phyloP scores from a whole-genome alignment of 768 basidiomycete genomes.

The Suillus occidentalis region DNA sequence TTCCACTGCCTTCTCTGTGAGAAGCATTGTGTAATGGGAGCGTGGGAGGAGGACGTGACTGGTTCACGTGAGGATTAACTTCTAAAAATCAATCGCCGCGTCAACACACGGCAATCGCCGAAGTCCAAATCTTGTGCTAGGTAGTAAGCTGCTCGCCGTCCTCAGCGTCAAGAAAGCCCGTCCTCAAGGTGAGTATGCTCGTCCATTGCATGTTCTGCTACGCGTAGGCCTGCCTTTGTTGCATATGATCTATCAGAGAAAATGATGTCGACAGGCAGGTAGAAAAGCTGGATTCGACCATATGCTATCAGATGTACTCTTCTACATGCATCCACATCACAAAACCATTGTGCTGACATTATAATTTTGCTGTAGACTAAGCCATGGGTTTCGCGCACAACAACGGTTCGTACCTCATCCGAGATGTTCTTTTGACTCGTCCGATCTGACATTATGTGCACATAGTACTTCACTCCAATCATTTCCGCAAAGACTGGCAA shows the following conservation, averaged over 20 bases:
- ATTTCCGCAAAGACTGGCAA: constrained; percentile 99
- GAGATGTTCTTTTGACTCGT: constrained; percentile 27
- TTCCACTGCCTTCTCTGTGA: neutral
- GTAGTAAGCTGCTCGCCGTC: constrained; percentile 16
- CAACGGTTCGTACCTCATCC: constrained; percentile 28
- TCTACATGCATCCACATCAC: neutral
- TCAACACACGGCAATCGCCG: constrained; percentile 27
- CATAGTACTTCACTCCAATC: constrained; percentile 85
- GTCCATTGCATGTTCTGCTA: constrained; percentile 4
- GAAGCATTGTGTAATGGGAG: neutral
- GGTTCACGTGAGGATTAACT: constrained; percentile 9
- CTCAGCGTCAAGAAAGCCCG: constrained; percentile 32
- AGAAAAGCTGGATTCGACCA: constrained; percentile 24
- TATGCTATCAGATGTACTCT: constrained; percentile 20
- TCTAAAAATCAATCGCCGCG: constrained; percentile 29
- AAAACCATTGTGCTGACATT: constrained; percentile 15
- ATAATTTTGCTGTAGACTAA: constrained; percentile 23
- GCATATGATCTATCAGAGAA: neutral
- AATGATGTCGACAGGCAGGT: constrained; percentile 2
- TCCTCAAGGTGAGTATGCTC: constrained; percentile 32
- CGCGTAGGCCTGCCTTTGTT: neutral
- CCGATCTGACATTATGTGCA: constrained; percentile 8
- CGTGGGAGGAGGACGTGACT: neutral
- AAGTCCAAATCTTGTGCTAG: neutral
- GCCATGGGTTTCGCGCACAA: constrained; percentile 38